A percentile compares a stretch with the other conserved stretches of the same genome.
Conservation (phyloP, 441 rosid species). For the Erysimum pusillum region DNA sequence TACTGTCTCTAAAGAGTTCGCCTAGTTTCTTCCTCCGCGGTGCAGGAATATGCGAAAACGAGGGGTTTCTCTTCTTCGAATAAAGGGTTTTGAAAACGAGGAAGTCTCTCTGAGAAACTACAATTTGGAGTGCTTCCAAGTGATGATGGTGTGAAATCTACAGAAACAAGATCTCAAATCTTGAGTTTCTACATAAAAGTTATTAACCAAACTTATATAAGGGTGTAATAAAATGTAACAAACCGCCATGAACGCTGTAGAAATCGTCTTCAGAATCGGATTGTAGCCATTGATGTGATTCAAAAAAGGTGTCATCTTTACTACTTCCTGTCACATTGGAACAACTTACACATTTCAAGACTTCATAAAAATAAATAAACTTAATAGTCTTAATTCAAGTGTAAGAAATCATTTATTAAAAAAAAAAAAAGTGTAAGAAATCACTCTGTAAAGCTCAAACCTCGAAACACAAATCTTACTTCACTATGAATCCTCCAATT, state of each 20-base stretch:
- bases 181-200: not conserved
- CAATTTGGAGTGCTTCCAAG: conserved; percentile 60
- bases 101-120: conserved; percentile 54
- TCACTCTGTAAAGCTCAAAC: conserved; percentile 1
- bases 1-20: conserved; percentile 75
- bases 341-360: too few relatives aligned
- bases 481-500: conserved; percentile 28
- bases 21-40: conserved; percentile 70
- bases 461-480: conserved; percentile 24
- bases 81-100: conserved; percentile 51
- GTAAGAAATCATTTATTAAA: too few relatives aligned
- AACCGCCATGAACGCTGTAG: too few relatives aligned
- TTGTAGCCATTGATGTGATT: too few relatives aligned
- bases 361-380: too few relatives aligned
- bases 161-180: not conserved
- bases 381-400: too few relatives aligned
- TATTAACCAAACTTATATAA: not conserved
- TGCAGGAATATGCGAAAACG: conserved; percentile 54
- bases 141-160: conserved; percentile 93
- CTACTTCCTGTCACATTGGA: too few relatives aligned
- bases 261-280: too few relatives aligned
- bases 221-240: too few relatives aligned
- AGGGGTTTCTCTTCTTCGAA: conserved; percentile 44
- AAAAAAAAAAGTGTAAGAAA: too few relatives aligned
- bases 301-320: too few relatives aligned